Base-by-base conservation (phyloP, 768 basidiomycete species). In the Sporobolomyces pararoseus region DNA sequence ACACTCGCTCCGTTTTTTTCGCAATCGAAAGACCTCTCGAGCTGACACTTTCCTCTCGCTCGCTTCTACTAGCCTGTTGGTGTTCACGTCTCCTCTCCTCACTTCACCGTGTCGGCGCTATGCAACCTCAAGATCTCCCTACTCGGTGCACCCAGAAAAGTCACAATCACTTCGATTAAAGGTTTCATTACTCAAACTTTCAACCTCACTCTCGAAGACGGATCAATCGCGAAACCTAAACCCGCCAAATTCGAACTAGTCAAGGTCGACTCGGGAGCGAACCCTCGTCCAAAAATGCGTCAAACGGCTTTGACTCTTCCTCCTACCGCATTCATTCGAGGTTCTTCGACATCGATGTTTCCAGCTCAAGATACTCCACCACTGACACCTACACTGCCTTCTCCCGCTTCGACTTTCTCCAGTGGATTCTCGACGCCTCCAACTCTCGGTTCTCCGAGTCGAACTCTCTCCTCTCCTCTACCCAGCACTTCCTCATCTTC, bases 1-100 rank as follows among this genome's bases (percentile, higher is more conserved):
- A n/a, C n/a, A n/a, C 19, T 32, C 21, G 0, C 2, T 44, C 7
- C 57, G 2, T 25, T 2, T 19, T 34, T 16, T 13, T 21, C 29
- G 9, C 7, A 7, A 12, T 6, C 21, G 17, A 3, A 6, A 44
- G n/a, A 27, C 27, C 10, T 44, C 35, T 27, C 35, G 1, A 9
- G 16, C 1, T 29, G 34, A 0, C 9, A 2, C 9, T 23, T 19
- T 52, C n/a, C n/a, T n/a, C n/a, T n/a, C n/a, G n/a, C n/a, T n/a
- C n/a, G n/a, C n/a, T n/a, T n/a, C n/a, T n/a, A n/a, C n/a, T 51
- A 71, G 66, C 66, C 71, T 12, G 64, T 72, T 53, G 71, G 71
- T 4, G 39, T 72, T 32, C 39, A 42, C 16, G 29, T 72, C 25
- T 47, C 71, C 2, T 68, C 66, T 1, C 71, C 71, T 13, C 71